Base-by-base conservation (phyloP, 176 grass and related monocot genomes). In the Saccharum spontaneum region DNA sequence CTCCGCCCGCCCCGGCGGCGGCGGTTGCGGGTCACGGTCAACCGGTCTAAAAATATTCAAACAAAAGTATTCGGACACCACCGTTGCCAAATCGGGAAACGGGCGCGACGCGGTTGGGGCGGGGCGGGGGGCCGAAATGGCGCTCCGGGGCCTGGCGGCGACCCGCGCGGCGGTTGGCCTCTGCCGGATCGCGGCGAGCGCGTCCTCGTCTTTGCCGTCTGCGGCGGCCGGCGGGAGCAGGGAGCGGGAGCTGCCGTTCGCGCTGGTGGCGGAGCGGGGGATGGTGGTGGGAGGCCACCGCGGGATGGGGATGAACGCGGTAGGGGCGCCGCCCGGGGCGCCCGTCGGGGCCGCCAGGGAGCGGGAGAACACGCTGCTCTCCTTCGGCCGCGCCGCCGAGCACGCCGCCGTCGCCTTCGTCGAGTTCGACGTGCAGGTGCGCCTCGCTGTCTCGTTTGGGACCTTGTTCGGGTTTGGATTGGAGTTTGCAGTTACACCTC, bases 391-490 rank as follows among this genome's bases (percentile, higher is more conserved):
- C 17, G 88, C 92, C 65, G 83, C 88, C 79, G 52, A 18, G n/a
- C 26, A 75, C 78, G 50, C 83, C 46, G 84, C 86, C 28, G 80
- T 94, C 30, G 65, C 84, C 71, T 94, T 94, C 76, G 76, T 94
- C 80, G 92, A 94, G 86, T 91, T 94, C 65, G 92, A 94, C 69
- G 89, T 94, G 37, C 92, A 94, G 86, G 86, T 94, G 39, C 71
- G 8, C 22, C n/a, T 41, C 40, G 40, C 39, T 26, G 31, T n/a
- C 20, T 79, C 31, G 18, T 43, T 57, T 26, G 15, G n/a, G 34
- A 66, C 37, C 12, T 66, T 8, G 52, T 69, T 76, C 5, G 17
- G 34, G 28, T 33, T 40, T 50, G 69, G 61, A 61, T 72, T 36
- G 59, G 16, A 67, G 4, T 33, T 79, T 12, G 28, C 61, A 22